Evolutionary conservation across 805 yeast species (phyloP), one percentile per base, ranked within the genome.

Genomic region (Pichia ethanolica): DNA sequence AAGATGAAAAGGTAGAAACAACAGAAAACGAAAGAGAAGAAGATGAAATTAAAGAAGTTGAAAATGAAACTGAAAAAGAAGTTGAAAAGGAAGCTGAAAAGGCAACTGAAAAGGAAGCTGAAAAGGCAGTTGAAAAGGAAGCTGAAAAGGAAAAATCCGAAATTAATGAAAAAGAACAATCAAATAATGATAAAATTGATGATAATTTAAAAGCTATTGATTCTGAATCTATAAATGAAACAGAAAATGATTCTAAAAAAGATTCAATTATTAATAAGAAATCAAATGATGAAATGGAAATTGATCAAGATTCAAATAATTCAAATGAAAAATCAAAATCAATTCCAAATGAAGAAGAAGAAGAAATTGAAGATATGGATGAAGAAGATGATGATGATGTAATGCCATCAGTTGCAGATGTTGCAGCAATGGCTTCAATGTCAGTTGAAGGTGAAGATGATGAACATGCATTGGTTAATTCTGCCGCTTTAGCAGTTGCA

Each of bases 381-480:
- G 50, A 46, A 13, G 47, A 50, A 5, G 53, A 41, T 12, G 52
- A 49, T 37, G 49, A 42, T 39, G 52, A 41, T 5, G 38, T 45
- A 37, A 49, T 49, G 52, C 49, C 47, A 10, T 49, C 52, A 10
- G 52, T 42, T 10, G 51, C 52, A 10, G 56, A 45, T 38, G 56
- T 50, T 34, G 48, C 52, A 2, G 56, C 50, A 25, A 53, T 51
- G 41, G 53, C 55, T 5, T 47, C 56, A 12, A 48, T 51, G 48
- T 49, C 51, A 1, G 54, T 49, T 30, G 46, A 52, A 34, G 51
- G 47, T 20, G 53, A 46, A 37, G 49, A 50, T 41, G 53, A 50
- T 35, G 51, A 50, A 13, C 47, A 50, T 36, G 46, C 48, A 7
- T 41, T 50, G n/a, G 56, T 50, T 6, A 39, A 53, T 45, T 50